These are phyloP conservation scores for Blastocystis sp. DNA, from an alignment of 352 stramenopile genomes.

Conservation along the genomic window DNA sequence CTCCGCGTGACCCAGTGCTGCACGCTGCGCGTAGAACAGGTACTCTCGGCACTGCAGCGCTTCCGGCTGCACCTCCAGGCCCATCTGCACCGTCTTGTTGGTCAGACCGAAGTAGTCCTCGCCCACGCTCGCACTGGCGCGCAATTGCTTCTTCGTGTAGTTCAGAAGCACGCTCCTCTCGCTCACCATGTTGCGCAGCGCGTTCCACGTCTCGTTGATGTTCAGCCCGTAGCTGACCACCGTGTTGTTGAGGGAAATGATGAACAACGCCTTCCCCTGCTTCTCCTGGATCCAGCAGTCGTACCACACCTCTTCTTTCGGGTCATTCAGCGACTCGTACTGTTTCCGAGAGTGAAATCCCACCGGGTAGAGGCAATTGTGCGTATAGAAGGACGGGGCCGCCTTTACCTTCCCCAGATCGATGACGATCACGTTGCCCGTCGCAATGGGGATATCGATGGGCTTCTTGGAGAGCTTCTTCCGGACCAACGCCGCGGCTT, in stretches of 20 bases:
- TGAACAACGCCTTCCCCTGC: constrained; percentile 15
- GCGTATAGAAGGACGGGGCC: constrained; percentile 9
- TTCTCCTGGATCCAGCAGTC: constrained; percentile 68
- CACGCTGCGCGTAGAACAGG: constrained; percentile 37
- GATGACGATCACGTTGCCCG: neutral
- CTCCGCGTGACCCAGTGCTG: constrained; percentile 5
- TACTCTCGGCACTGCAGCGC: constrained; percentile 42
- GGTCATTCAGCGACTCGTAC: constrained; percentile 15
- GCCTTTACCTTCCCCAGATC: constrained; percentile 8
- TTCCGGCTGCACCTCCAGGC: constrained; percentile 9
- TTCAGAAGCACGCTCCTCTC: neutral
- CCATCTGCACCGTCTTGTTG: constrained; percentile 6
- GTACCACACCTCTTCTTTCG: constrained; percentile 23
- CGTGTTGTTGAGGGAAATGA: constrained; percentile 21
- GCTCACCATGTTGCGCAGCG: constrained; percentile 2
- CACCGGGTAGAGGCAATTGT: constrained; percentile 41
- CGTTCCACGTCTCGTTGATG: constrained; percentile 45
- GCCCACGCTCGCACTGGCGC: neutral
- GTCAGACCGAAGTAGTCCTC: constrained; percentile 53
- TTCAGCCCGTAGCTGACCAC: constrained; percentile 13
- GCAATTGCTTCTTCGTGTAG: neutral
- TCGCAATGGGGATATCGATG: neutral
- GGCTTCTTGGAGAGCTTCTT: neutral
- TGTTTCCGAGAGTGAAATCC: constrained; percentile 61
- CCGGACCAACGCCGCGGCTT: neutral